Percentiles rank a stretch among this genome's conserved stretches.
Conservation (phyloP, 371 early-diverging fungal genomes). For the Nematocida sp. region DNA sequence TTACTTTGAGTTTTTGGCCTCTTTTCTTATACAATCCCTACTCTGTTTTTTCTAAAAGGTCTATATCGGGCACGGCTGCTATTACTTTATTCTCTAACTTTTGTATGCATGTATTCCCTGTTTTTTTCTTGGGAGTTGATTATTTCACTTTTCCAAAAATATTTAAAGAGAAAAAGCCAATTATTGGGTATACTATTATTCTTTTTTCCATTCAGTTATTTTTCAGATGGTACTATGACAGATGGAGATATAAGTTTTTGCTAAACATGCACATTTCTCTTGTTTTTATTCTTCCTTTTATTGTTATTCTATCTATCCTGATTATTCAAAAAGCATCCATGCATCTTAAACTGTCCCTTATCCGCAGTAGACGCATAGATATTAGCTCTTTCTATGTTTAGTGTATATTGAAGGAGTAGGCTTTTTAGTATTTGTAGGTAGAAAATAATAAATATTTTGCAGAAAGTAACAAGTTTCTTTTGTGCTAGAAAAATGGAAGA, state of each 20-base stretch:
- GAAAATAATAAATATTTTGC: background rate
- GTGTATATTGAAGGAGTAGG: background rate
- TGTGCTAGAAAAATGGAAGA: constrained; percentile 1
- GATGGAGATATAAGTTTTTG: too few species aligned
- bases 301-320: too few species aligned
- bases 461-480: background rate
- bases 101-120: constrained; percentile 18
- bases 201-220: too few species aligned
- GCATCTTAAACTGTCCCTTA: too few species aligned
- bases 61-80: background rate
- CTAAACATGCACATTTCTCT: too few species aligned
- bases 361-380: too few species aligned
- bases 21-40: constrained; percentile 4
- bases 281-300: too few species aligned
- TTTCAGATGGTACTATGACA: too few species aligned
- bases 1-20: constrained; percentile 5
- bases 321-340: too few species aligned
- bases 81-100: background rate
- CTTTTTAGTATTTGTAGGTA: background rate
- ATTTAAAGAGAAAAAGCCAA: too few species aligned
- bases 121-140: background rate
- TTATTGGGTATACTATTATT: too few species aligned
- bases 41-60: background rate
- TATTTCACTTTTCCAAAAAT: background rate
- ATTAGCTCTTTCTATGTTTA: background rate